phyloP scores from a whole-genome alignment of 169 alveolate genomes.

The Plasmodium chabaudi region DNA sequence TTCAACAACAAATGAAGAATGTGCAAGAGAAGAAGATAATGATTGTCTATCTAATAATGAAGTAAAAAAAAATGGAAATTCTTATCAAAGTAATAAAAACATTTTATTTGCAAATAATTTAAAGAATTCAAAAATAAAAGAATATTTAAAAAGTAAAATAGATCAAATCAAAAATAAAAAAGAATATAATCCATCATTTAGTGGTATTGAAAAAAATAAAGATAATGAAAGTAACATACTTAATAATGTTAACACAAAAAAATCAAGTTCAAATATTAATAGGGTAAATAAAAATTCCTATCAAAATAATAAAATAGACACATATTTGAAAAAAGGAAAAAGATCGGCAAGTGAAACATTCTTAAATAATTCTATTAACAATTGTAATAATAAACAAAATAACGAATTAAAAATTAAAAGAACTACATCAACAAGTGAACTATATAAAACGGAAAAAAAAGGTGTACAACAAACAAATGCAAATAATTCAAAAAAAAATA shows the following conservation, averaged over 20 bases:
- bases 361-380: not conserved
- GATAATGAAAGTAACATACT: not conserved
- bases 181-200: not conserved
- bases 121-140: slow-evolving; percentile 39
- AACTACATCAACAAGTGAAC: not conserved
- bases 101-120: slow-evolving; percentile 35
- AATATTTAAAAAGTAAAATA: slow-evolving; percentile 58
- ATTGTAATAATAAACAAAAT: slow-evolving; percentile 8
- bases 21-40: not conserved
- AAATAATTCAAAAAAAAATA: not conserved
- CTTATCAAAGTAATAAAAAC: slow-evolving; percentile 23
- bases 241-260: not conserved
- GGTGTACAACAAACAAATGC: not conserved
- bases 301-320: not conserved
- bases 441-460: not conserved
- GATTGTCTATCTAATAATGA: slow-evolving; percentile 7
- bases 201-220: not conserved
- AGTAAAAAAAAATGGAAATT: not conserved
- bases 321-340: slow-evolving; percentile 5
- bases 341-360: slow-evolving; percentile 40
- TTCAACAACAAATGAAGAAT: not conserved
- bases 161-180: slow-evolving; percentile 47
- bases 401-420: slow-evolving; percentile 1
- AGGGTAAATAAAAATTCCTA: not conserved
- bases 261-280: slow-evolving; percentile 2